Evolutionary conservation across 768 basidiomycete species (phyloP).

Genomic region (Peribolospora baueri): DNA sequence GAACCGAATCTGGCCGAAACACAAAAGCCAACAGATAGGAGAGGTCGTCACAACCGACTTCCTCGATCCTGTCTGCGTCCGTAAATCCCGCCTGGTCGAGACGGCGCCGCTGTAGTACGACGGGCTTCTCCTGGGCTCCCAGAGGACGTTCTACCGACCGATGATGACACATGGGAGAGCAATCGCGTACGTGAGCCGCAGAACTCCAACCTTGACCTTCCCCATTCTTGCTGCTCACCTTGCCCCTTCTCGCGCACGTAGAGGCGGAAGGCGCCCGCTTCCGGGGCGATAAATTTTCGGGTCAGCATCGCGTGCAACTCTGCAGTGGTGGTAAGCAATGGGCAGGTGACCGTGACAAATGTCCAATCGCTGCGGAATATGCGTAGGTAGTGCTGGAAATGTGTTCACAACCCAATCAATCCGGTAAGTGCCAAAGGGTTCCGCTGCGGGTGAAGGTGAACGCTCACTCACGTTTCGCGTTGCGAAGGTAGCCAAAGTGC

Average conservation of each 20-base stretch:
- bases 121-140: conserved; percentile 54
- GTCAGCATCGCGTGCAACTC: conserved; percentile 40
- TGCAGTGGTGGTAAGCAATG: conserved; percentile 39
- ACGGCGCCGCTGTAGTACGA: conserved; percentile 55
- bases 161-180: neutral
- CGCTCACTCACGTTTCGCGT: too few species aligned
- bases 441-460: too few species aligned
- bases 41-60: conserved; percentile 51
- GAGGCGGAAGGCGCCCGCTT: conserved; percentile 8
- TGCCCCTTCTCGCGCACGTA: conserved; percentile 31
- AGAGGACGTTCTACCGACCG: conserved; percentile 47
- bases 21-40: conserved; percentile 71
- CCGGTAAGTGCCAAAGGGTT: too few species aligned
- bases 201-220: conserved; percentile 32
- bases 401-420: too few species aligned
- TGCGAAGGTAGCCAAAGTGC: too few species aligned
- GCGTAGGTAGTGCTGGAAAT: conserved; percentile 25
- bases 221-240: conserved; percentile 32
- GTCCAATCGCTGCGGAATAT: conserved; percentile 51
- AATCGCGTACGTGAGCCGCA: neutral
- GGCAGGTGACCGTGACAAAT: conserved; percentile 44
- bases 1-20: conserved; percentile 31
- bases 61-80: conserved; percentile 47
- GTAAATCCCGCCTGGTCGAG: conserved; percentile 71
- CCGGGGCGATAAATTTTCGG: conserved; percentile 26